Base-by-base conservation (phyloP, 371 early-diverging fungal genomes). In the Mucor plumbeus region DNA sequence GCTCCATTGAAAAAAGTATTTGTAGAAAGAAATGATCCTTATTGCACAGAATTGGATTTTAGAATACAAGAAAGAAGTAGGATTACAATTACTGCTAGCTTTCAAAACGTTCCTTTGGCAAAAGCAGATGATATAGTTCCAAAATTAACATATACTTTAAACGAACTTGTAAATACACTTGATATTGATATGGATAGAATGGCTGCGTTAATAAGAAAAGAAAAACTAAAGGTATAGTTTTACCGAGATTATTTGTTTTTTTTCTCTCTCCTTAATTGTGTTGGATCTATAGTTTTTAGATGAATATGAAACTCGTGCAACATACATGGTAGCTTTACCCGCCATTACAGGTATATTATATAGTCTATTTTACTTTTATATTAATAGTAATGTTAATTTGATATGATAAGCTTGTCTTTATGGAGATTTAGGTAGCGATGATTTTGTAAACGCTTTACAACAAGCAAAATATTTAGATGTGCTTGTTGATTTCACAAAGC, bases 161-260 rank as follows among this genome's bases (percentile, higher is more conserved):
- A 75, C 8, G 61, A 66, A 50, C 71, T 85, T 21, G 47, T 67
- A 26, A 74, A 58, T 13, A 77, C 66, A 11, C 73, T 76, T 33
- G 77, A 80, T 2, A 77, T 87, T 50, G 87, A 87, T 59, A 84
- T 86, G 83, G 65, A 74, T 17, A 76, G 87, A 36, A 86, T 87
- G 77, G 68, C 68, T n/a, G 70, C 72, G 7, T 70, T 86, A 31
- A 78, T 87, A 61, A 70, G 77, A 58, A 77, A 82, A 47, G 81
- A 82, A 65, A 81, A 77, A 64, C 69, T 82, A 53, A 79, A 83
- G 72, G 75, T 85, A 54, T 26, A 26, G 26, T 26, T 26, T 26
- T 26, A 26, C 26, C 26, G 26, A 26, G 26, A 3, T 26, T 26
- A 26, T 26, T 26, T 26, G 26, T 26, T 26, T 26, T 26, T 26